These are phyloP conservation scores for Avena sativa DNA, from an alignment of 176 grass and related monocot genomes.

Conservation along the genomic window DNA sequence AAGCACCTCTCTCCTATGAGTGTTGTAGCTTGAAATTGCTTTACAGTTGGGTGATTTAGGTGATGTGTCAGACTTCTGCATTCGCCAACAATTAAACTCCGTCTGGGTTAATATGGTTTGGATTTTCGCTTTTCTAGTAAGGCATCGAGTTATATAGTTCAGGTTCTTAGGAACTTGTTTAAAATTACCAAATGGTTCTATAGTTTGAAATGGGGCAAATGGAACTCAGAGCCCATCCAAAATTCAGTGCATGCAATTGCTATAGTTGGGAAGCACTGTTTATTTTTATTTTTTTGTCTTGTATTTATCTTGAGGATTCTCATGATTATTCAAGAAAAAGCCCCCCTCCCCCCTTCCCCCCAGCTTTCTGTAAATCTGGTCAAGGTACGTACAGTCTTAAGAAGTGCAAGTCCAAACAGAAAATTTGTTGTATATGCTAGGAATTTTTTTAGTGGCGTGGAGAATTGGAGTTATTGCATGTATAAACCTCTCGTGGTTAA, in stretches of 20 bases:
- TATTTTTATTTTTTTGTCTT: neutral
- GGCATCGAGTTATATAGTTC: neutral
- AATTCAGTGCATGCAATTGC: neutral
- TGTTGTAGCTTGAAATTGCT: slow-evolving; percentile 23
- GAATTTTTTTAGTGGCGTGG: neutral
- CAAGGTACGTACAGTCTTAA: neutral
- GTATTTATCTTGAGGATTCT: neutral
- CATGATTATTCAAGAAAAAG: neutral
- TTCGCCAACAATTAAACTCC: neutral
- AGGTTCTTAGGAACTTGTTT: neutral
- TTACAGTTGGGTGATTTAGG: neutral
- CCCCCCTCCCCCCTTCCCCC: neutral
- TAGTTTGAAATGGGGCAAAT: neutral
- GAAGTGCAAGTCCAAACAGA: neutral
- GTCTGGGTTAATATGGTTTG: neutral
- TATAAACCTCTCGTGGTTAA: neutral
- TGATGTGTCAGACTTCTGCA: neutral
- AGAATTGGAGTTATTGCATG: neutral
- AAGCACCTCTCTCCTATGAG: neutral
- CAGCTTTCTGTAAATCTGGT: neutral
- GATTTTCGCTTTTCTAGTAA: neutral
- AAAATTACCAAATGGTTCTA: neutral
- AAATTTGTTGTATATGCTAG: neutral
- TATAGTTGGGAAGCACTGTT: neutral
- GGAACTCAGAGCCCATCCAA: neutral